Base-by-base conservation (phyloP, 331 rosid species). In the Malus hybrid region DNA sequence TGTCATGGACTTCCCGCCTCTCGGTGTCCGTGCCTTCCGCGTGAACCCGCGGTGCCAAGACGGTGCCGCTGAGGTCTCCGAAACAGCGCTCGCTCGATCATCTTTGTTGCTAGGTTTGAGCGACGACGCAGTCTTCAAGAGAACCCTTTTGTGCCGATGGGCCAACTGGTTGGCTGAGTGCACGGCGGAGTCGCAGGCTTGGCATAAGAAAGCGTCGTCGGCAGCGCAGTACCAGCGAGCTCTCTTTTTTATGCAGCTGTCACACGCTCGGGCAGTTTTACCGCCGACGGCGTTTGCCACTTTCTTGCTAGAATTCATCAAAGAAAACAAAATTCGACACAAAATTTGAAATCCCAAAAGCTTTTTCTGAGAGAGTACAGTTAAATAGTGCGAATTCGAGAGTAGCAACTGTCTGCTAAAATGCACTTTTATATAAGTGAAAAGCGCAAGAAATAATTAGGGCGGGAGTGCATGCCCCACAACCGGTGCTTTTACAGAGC, bases 191-290 rank as follows among this genome's bases (percentile, higher is more conserved):
- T 95, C 97, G 29, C 99, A 95, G 4, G 89, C 62, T 63, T 89
- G 91, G 66, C 99, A 95, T n/a, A 95, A 89, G 69, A 95, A 95
- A 52, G 97, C 99, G 66, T 95, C 99, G 66, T 95, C 99, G 9
- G 99, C 97, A 2, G 97, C 96, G 42, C 99, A 95, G 66, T 90
- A 95, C 99, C 97, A 92, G 0, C 99, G 91, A 10, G 99, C 99
- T 3, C 99, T 79, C 78, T 88, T 90, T 4, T 82, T 84, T 18
- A 92, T 82, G 76, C 99, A 95, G 86, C 88, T 87, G 22, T 95
- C 99, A 34, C 99, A 95, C 8, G 97, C 97, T 73, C 99, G 82
- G 5, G 93, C 96, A 0, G 96, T 90, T 73, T 90, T 92, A 18
- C 89, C 99, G 0, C 87, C 93, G 14, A 85, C 89, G 2, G 82